Evolutionary conservation across 495 filamentous ascomycete genomes (phyloP), one percentile per base, ranked within the genome.

Genomic region (Amorphotheca resinae): DNA sequence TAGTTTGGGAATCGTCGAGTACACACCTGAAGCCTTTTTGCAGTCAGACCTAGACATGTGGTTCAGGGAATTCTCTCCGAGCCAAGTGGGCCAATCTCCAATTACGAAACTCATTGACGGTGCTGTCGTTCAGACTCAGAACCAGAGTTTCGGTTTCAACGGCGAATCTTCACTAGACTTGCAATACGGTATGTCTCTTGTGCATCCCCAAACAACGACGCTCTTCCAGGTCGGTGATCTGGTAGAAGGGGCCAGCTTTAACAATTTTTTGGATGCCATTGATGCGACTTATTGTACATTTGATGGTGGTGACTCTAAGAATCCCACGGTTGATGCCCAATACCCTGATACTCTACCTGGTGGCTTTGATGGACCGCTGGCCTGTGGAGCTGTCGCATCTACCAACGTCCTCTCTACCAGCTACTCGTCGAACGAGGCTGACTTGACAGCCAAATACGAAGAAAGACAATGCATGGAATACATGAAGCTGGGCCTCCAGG

Each of bases 241-340:
- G 38, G 45, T 48, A 3, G 14, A 39, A 40, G 48, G 42, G 1
- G 41, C 6, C 8, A 44, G 43, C 21, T 54, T 65, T 49, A 69
- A 67, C 51, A 69, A 62, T 26, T 72, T 79, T 54, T 64, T 76
- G 45, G 71, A 79, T 50, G 74, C 75, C 9, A 66, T 82, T 20
- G 77, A 81, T 51, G 77, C 70, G n/a, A 70, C 64, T 18, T 80
- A 80, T 59, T 82, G 71, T 65, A 51, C 63, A 34, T 68, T 64
- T 28, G 59, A 68, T 14, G 73, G 64, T 0, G 71, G 70, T 8
- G 59, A 75, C 44, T 44, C 38, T 12, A 53, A 46, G 22, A 55
- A 63, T 35, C 58, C 61, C 2, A 51, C 34, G 40, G 58, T 65
- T 31, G 76, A 77, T 46, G 68, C 71, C 0, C 50, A 59, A 6